Conservation (phyloP, 1,139 yeast species). For the Blastobotrys malaysiensis region DNA sequence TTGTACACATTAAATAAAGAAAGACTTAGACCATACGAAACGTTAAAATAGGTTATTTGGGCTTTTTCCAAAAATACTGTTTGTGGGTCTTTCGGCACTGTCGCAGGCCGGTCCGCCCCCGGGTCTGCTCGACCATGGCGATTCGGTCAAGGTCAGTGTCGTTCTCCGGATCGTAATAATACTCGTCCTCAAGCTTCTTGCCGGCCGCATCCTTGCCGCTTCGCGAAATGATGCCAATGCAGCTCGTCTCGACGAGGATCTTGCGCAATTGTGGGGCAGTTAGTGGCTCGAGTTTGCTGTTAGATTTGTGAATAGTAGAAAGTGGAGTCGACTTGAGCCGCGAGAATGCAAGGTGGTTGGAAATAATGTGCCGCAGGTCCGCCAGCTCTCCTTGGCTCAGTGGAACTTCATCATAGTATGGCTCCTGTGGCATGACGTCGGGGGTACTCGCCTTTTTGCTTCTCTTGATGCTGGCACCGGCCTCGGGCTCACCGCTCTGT, state of each 20-base stretch:
- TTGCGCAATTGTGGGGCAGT: conserved; percentile 32
- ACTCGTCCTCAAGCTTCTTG: conserved; percentile 86
- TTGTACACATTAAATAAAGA: neutral
- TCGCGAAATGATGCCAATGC: conserved; percentile 81
- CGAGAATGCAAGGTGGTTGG: conserved; percentile 86
- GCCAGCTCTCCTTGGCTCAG: conserved; percentile 46
- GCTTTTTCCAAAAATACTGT: conserved; percentile 43
- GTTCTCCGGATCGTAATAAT: conserved; percentile 79
- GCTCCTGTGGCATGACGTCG: neutral
- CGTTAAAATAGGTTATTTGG: too few species aligned
- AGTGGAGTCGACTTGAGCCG: conserved; percentile 83
- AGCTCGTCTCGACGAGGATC: conserved; percentile 43
- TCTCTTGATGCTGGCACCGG: neutral
- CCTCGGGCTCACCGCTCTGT: neutral
- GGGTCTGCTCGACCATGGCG: conserved; percentile 55
- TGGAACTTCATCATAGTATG: neutral
- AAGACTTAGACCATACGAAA: too few species aligned
- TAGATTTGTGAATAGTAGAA: conserved; percentile 55
- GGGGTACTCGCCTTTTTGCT: neutral
- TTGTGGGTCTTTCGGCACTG: conserved; percentile 91
- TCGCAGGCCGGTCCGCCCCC: conserved; percentile 78
- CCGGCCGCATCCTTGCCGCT: conserved; percentile 96
- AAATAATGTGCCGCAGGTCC: conserved; percentile 45
- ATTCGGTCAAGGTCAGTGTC: conserved; percentile 71
- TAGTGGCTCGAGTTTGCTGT: conserved; percentile 27